These are phyloP conservation scores for Colletotrichum orbiculare DNA, from an alignment of 2,329 filamentous ascomycete species.

Conservation along the genomic window DNA sequence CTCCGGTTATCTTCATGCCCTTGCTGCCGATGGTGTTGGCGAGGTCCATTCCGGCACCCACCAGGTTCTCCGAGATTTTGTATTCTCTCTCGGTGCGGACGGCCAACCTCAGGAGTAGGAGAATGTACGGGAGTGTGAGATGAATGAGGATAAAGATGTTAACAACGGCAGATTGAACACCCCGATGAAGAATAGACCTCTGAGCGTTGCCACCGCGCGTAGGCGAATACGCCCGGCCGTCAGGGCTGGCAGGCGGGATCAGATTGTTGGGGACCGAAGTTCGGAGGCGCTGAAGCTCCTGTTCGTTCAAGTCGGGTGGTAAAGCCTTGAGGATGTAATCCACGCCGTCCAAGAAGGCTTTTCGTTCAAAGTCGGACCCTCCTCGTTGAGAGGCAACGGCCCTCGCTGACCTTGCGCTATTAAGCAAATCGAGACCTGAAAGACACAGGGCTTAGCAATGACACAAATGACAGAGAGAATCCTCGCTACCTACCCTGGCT, in stretches of 20 bases:
- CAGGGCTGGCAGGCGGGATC: constrained; percentile 16
- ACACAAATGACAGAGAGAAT: not conserved
- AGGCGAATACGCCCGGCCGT: constrained; percentile 43
- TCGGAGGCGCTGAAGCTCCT: constrained; percentile 64
- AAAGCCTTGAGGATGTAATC: constrained; percentile 73
- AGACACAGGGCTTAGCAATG: not conserved
- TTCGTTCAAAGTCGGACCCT: constrained; percentile 56
- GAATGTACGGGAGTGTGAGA: constrained; percentile 70
- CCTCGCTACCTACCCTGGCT: constrained; percentile 43
- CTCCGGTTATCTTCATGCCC: constrained; percentile 62
- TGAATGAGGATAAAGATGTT: constrained; percentile 69
- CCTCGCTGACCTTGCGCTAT: constrained; percentile 31
- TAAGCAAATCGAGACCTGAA: constrained; percentile 28
- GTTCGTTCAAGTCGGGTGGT: constrained; percentile 64
- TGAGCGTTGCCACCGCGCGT: constrained; percentile 29
- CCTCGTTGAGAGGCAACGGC: constrained; percentile 18
- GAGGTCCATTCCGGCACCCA: constrained; percentile 62
- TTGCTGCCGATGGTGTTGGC: constrained; percentile 65
- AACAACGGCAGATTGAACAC: constrained; percentile 66
- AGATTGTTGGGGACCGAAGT: constrained; percentile 58
- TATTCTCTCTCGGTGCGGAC: constrained; percentile 75
- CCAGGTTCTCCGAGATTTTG: constrained; percentile 69
- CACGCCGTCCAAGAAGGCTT: constrained; percentile 72
- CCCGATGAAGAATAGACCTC: constrained; percentile 66
- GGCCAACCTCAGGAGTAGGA: constrained; percentile 61